Percentiles rank a stretch among this genome's conserved stretches.
These are phyloP conservation scores for Glonium stellatum DNA, from an alignment of 495 filamentous ascomycete genomes.

Conservation along the genomic window DNA sequence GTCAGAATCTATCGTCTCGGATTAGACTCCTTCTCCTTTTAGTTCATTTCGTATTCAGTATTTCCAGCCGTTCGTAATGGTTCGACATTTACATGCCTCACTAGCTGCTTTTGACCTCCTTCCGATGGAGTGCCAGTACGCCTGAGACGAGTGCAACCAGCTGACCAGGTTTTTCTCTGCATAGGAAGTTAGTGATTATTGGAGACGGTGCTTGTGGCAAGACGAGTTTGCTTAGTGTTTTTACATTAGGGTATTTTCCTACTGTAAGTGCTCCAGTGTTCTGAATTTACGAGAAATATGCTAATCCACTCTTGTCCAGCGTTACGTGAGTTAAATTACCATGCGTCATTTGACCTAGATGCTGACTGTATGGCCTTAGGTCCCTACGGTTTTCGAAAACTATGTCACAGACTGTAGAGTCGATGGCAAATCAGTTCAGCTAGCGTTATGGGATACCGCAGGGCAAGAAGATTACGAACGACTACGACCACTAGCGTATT, in stretches of 20 bases:
- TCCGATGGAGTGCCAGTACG: conserved; percentile 5
- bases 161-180: conserved; percentile 14
- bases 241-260: conserved; percentile 96
- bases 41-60: background rate
- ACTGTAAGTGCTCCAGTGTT: conserved; percentile 58
- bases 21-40: background rate
- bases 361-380: background rate
- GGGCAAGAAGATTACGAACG: conserved; percentile 50
- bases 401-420: conserved; percentile 45
- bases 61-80: background rate
- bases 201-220: conserved; percentile 98
- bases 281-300: background rate
- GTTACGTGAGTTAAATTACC: conserved; percentile 23
- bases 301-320: conserved; percentile 20
- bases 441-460: conserved; percentile 45
- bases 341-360: background rate
- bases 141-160: conserved; percentile 3
- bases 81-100: background rate
- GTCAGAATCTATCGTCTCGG: conserved; percentile 23
- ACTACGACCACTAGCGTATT: conserved; percentile 89
- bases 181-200: conserved; percentile 97
- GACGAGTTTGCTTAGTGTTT: conserved; percentile 94
- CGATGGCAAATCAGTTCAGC: conserved; percentile 44
- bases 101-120: conserved; percentile 7
- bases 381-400: conserved; percentile 43